Evolutionary conservation across 2,329 filamentous ascomycete genomes (phyloP), one percentile per base, ranked within the genome.

Genomic region (Nannizzia gypsea): DNA sequence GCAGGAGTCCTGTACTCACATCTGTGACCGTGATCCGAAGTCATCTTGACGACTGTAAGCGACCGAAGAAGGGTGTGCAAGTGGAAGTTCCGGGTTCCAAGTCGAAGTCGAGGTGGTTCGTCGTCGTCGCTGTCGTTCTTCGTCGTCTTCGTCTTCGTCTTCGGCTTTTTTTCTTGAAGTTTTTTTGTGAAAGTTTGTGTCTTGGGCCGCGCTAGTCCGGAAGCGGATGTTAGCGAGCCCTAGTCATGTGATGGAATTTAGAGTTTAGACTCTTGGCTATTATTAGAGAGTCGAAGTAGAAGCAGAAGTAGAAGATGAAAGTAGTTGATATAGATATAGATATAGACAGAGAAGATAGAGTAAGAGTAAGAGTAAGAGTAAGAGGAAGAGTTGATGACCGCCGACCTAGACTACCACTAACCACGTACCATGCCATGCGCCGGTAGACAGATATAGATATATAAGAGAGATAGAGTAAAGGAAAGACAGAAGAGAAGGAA

Each of bases 21-120:
- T 87, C 88, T 85, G 85, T 91, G 87, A 80, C 88, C 88, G 76
- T 86, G 82, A 84, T 89, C 87, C 75, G 88, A 86, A 87, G 87
- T 84, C 88, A 93, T 93, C 78, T 83, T 90, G 86, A 80, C 78
- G 38, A 56, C 52, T 56, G 52, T 56, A n/a, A 31, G 46, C 42
- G 20, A 46, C n/a, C 8, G 44, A 38, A 44, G 40, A 42, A 46
- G 55, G 48, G 54, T 38, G 57, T 40, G 52, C 9, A n/a, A n/a
- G n/a, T n/a, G n/a, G n/a, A n/a, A n/a, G n/a, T n/a, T n/a, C n/a
- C n/a, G n/a, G 13, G 34, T 26, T 36, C 31, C 31, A 36, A 61
- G 44, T 50, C 38, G 50, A 20, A 22, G 48, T 59, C 58, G 5
- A 26, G 6, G 24, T 13, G 20, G 17, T 15, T 56, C 11, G 31